phyloP scores from a whole-genome alignment of 2,329 filamentous ascomycete genomes.

The Emericellopsis cladophorae region DNA sequence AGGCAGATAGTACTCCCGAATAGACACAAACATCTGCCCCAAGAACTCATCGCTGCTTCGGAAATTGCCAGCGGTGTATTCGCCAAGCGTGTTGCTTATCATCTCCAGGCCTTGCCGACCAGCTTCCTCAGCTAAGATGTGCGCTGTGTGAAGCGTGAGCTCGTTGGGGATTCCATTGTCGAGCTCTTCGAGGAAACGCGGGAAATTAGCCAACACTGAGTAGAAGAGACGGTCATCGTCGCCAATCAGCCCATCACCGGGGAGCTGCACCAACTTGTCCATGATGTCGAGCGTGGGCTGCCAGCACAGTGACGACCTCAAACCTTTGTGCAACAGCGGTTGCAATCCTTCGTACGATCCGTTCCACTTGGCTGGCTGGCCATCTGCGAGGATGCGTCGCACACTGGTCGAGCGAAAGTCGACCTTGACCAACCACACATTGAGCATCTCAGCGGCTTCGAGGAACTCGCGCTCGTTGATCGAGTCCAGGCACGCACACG shows the following conservation, averaged over 20 bases:
- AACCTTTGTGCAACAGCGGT: slow-evolving; percentile 76
- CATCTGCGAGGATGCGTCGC: slow-evolving; percentile 60
- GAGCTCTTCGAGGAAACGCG: slow-evolving; percentile 68
- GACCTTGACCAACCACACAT: slow-evolving; percentile 72
- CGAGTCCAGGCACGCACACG: slow-evolving; percentile 88
- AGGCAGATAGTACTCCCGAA: slow-evolving; percentile 70
- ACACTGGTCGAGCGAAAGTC: slow-evolving; percentile 63
- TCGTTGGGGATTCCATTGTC: slow-evolving; percentile 49
- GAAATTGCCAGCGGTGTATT: slow-evolving; percentile 56
- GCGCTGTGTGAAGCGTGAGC: slow-evolving; percentile 49
- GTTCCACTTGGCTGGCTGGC: slow-evolving; percentile 78
- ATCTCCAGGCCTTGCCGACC: slow-evolving; percentile 56
- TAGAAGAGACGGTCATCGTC: slow-evolving; percentile 74
- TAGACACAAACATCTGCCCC: slow-evolving; percentile 55
- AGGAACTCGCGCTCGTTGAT: slow-evolving; percentile 94
- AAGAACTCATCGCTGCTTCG: slow-evolving; percentile 65
- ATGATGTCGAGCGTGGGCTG: slow-evolving; percentile 66
- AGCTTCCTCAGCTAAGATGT: slow-evolving; percentile 58
- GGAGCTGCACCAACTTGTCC: slow-evolving; percentile 65
- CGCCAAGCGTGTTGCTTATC: slow-evolving; percentile 56
- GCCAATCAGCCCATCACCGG: slow-evolving; percentile 70
- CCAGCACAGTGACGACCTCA: slow-evolving; percentile 75
- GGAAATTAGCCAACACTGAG: slow-evolving; percentile 81
- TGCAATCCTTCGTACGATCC: slow-evolving; percentile 79
- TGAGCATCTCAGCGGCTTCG: slow-evolving; percentile 83